Evolutionary conservation across 495 filamentous ascomycete species (phyloP), one percentile per base, ranked within the genome.

Genomic region (Zalerion maritima): DNA sequence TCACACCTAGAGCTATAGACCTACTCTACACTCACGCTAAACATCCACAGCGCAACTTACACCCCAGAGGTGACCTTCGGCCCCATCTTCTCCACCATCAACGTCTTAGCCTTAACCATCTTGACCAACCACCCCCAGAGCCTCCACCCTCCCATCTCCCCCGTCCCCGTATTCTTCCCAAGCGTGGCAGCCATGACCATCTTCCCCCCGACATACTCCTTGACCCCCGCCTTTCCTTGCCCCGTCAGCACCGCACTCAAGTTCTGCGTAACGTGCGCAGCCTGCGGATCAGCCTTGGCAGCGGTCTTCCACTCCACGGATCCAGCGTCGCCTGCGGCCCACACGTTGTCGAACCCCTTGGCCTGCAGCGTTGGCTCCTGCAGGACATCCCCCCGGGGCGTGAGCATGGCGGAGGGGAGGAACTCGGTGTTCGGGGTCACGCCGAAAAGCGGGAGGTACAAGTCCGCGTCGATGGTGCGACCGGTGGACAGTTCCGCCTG

Each of bases 51-150:
- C n/a, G n/a, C n/a, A n/a, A n/a, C n/a, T n/a, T n/a, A n/a, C n/a
- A n/a, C n/a, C n/a, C n/a, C n/a, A n/a, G n/a, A n/a, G n/a, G n/a
- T n/a, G n/a, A n/a, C n/a, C n/a, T n/a, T n/a, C n/a, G n/a, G n/a
- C 24, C 34, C 31, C 21, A 52, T 52, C 42, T 54, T 54, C 6
- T 35, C 36, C 11, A 55, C 37, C 12, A 63, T 54, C 18, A 41
- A 57, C 22, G 54, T 49, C 33, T 41, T 50, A 21, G 56, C 54
- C 51, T 74, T 74, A 34, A 58, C 18, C 24, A 52, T 53, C 42
- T 41, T 47, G 11, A 71, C 50, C 27, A 72, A 24, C 28, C 50
- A 52, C 9, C 55, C 46, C 34, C 52, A 70, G 2, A 54, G 30
- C 26, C 45, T 51, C 37, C 54, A 55, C 3, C 45, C 46, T 23